Evolutionary conservation across 352 stramenopile genomes (phyloP).

Genomic region (Phytophthora europaea): DNA sequence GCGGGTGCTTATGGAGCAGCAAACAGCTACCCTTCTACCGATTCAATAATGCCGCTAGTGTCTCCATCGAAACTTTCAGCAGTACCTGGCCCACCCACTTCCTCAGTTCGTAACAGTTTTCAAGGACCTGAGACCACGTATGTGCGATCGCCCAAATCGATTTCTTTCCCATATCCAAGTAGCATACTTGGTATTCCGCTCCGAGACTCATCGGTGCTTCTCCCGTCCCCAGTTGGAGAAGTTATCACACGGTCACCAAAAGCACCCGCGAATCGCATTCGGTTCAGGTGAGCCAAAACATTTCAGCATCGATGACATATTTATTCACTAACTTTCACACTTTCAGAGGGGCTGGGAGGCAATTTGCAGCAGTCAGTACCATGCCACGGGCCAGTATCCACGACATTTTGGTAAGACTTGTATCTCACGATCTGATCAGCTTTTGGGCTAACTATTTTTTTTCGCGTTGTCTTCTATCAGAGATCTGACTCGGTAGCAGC

Average conservation of each 20-base stretch:
- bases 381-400: conserved; percentile 40
- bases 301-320: not conserved
- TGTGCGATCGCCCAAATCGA: conserved; percentile 34
- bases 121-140: conserved; percentile 26
- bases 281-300: conserved; percentile 50
- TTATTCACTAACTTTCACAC: conserved; percentile 3
- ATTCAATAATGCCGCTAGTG: conserved; percentile 36
- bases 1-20: not conserved
- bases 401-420: conserved; percentile 52
- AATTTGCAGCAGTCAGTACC: conserved; percentile 64
- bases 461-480: conserved; percentile 18
- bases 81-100: conserved; percentile 27
- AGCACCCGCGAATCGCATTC: conserved; percentile 45
- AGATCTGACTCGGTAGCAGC: conserved; percentile 42
- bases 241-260: conserved; percentile 56
- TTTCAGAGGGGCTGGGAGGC: conserved; percentile 56
- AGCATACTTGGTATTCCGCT: conserved; percentile 29
- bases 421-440: not conserved
- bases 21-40: conserved; percentile 6
- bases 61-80: conserved; percentile 23
- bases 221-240: conserved; percentile 56
- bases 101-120: conserved; percentile 28
- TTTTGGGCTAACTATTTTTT: conserved; percentile 6
- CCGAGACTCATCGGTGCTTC: conserved; percentile 40
- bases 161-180: conserved; percentile 37